Conservation (phyloP, 2,329 filamentous ascomycete genomes). For the Colletotrichum zoysiae region DNA sequence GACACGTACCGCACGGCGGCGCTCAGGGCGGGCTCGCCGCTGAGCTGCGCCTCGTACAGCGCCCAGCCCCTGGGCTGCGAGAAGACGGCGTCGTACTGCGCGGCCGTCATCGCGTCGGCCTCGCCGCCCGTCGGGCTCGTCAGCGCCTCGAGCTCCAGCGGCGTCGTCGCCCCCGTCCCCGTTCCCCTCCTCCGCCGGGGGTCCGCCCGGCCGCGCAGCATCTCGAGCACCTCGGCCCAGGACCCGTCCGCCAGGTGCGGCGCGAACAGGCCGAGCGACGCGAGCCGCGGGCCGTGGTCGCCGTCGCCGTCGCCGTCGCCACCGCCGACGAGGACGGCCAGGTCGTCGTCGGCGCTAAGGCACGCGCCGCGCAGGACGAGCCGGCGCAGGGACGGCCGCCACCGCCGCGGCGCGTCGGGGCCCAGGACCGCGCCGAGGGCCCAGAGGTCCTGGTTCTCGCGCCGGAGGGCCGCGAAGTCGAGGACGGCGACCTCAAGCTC, state of each 20-base stretch:
- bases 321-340: neutral
- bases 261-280: neutral
- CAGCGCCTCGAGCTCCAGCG: neutral
- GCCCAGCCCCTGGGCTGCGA: neutral
- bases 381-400: neutral
- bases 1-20: neutral
- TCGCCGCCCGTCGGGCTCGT: neutral
- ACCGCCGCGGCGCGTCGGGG: neutral
- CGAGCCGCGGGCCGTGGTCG: neutral
- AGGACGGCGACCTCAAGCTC: neutral
- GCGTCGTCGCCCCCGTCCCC: neutral
- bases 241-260: conserved; percentile 4
- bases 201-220: neutral
- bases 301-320: no score
- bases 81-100: neutral
- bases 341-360: conserved; percentile 1
- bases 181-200: neutral
- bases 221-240: conserved; percentile 10
- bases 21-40: neutral
- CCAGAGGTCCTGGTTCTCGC: conserved; percentile 13
- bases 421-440: neutral
- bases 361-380: neutral
- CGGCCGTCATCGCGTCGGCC: neutral
- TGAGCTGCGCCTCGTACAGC: neutral
- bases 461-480: neutral